phyloP scores from a whole-genome alignment of 176 grass and related monocot genomes.

The Paspalum vaginatum region DNA sequence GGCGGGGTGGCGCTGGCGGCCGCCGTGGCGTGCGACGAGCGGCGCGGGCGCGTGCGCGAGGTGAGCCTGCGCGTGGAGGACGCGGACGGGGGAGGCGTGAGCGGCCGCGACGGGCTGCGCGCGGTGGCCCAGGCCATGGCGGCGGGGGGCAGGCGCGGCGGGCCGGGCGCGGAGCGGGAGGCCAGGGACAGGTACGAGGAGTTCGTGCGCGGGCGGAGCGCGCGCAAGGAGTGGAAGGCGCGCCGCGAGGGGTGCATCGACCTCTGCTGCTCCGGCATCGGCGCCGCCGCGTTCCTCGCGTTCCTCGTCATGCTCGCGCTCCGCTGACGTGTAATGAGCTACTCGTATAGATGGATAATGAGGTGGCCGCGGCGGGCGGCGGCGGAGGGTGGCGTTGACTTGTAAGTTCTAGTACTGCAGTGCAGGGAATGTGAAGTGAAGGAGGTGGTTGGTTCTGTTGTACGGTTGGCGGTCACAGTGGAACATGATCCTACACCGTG shows the following conservation, averaged over 20 bases:
- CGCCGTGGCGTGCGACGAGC: constrained; percentile 51
- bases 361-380: too few species aligned
- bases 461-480: too few species aligned
- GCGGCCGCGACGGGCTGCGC: constrained; percentile 41
- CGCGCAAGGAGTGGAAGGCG: constrained; percentile 54
- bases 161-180: constrained; percentile 20
- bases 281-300: constrained; percentile 32
- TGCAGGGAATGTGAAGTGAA: too few species aligned
- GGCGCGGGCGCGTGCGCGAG: constrained; percentile 55
- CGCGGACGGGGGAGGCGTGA: constrained; percentile 37
- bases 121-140: constrained; percentile 38
- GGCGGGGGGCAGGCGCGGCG: constrained; percentile 2
- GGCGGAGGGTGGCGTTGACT: too few species aligned
- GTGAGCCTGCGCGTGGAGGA: constrained; percentile 54
- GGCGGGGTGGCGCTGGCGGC: constrained; percentile 36
- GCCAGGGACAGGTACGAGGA: constrained; percentile 33
- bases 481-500: too few species aligned
- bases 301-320: constrained; percentile 45
- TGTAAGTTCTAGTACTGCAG: too few species aligned
- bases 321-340: constrained; percentile 26
- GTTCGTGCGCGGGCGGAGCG: constrained; percentile 44
- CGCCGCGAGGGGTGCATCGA: constrained; percentile 53
- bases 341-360: too few species aligned
- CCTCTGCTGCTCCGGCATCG: constrained; percentile 52
- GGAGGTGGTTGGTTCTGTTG: too few species aligned